Percentiles rank a stretch among this genome's conserved stretches.
phyloP scores from a whole-genome alignment of 257 asterid genomes.

The Striga asiatica region DNA sequence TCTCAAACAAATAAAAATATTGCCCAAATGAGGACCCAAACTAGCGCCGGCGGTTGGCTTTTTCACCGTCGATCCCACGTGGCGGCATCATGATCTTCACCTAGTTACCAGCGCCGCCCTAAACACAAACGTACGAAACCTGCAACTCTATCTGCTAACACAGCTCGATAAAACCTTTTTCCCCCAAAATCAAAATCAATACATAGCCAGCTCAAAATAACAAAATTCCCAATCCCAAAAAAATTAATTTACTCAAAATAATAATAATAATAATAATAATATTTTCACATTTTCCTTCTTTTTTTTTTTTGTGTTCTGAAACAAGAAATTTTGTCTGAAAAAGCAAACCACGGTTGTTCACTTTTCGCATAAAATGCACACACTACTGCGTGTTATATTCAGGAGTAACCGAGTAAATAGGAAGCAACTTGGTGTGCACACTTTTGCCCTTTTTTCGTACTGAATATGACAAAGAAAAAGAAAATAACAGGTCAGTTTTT shows the following conservation, averaged over 20 bases:
- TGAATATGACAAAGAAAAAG: too few relatives aligned
- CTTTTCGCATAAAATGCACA: slow-evolving; percentile 1
- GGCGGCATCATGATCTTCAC: slow-evolving; percentile 14
- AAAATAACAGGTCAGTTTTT: too few relatives aligned
- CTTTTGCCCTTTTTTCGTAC: background rate
- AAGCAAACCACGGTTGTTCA: too few relatives aligned
- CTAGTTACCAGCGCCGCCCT: slow-evolving; percentile 5
- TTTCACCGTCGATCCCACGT: slow-evolving; percentile 6
- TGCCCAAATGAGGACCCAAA: too few relatives aligned
- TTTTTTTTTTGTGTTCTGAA: too few relatives aligned
- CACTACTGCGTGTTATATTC: slow-evolving; percentile 1
- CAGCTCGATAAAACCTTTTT: slow-evolving; percentile 4
- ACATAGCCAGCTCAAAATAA: background rate
- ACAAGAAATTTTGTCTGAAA: too few relatives aligned
- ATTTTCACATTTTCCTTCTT: too few relatives aligned
- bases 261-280: background rate
- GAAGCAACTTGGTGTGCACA: background rate
- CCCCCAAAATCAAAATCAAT: background rate
- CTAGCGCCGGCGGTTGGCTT: background rate
- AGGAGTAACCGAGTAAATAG: background rate
- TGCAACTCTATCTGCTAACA: slow-evolving; percentile 1
- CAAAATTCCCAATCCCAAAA: too few relatives aligned
- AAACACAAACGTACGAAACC: slow-evolving; percentile 17
- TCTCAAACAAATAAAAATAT: too few relatives aligned
- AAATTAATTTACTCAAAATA: too few relatives aligned